A percentile compares a stretch with the other conserved stretches of the same genome.
These are phyloP conservation scores for Magnolia changhungtana DNA, from an alignment of 164 flowering plant genomes.

Conservation along the genomic window DNA sequence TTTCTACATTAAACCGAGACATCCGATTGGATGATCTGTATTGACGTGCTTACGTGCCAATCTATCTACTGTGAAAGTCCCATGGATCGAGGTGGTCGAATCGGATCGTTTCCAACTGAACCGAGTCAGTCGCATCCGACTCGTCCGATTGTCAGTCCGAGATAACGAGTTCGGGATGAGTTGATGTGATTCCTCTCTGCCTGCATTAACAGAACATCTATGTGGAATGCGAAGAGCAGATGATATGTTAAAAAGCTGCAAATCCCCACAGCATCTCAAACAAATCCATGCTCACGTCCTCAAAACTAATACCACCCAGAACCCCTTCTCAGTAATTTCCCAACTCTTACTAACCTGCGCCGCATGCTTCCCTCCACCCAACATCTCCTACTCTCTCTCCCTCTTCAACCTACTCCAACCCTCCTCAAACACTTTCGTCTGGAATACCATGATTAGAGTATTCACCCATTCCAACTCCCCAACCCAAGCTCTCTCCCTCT, in stretches of 20 bases:
- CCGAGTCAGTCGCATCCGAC: too few species aligned
- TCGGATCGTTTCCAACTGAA: too few species aligned
- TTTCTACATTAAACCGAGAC: too few species aligned
- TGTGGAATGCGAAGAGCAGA: neutral
- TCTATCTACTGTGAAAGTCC: too few species aligned
- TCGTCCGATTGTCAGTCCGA: too few species aligned
- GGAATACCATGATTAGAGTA: slow-evolving; percentile 47
- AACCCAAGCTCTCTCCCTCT: slow-evolving; percentile 24
- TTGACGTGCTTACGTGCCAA: too few species aligned
- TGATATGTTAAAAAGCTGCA: slow-evolving; percentile 13
- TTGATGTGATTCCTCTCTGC: too few species aligned
- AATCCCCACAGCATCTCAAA: slow-evolving; percentile 25
- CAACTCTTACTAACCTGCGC: slow-evolving; percentile 32
- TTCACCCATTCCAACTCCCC: slow-evolving; percentile 38
- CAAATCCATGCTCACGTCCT: slow-evolving; percentile 59
- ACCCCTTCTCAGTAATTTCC: slow-evolving; percentile 32
- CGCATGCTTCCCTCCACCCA: slow-evolving; percentile 31
- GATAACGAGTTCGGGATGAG: too few species aligned
- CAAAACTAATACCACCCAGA: slow-evolving; percentile 26
- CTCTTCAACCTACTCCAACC: slow-evolving; percentile 34
- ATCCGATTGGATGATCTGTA: too few species aligned
- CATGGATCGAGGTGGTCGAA: too few species aligned
- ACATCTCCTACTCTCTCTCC: slow-evolving; percentile 27
- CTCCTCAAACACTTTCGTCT: slow-evolving; percentile 34
- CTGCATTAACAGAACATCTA: neutral